Percentiles rank a stretch among this genome's conserved stretches.
Evolutionary conservation across 164 flowering plant species (phyloP).

Genomic region (Macadamia tetraphylla): DNA sequence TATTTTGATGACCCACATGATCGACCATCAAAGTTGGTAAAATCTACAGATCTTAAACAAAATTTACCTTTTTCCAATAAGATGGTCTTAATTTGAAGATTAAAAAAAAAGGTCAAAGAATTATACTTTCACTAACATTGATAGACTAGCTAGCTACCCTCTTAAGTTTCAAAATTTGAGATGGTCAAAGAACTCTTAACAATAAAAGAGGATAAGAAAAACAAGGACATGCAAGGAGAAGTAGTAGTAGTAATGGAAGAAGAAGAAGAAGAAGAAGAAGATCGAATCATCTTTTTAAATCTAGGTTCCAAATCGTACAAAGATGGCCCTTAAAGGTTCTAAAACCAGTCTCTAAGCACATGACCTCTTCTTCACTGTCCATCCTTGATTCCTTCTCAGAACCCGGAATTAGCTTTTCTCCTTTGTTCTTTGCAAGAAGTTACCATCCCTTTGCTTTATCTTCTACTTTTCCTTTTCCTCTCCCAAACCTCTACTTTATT

Average conservation of each 20-base stretch:
- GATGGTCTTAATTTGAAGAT: no score
- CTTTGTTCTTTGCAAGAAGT: constrained; percentile 84
- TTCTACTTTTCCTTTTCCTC: constrained; percentile 27
- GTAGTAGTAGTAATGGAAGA: constrained; percentile 19
- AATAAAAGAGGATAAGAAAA: constrained; percentile 11
- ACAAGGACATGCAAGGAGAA: constrained; percentile 11
- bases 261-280: constrained; percentile 25
- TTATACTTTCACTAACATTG: no score
- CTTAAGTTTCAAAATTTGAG: neutral
- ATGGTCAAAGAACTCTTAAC: neutral
- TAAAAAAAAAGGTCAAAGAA: no score
- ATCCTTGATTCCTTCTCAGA: constrained; percentile 39
- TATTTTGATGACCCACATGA: no score
- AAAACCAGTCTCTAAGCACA: constrained; percentile 43
- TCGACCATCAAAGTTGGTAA: no score
- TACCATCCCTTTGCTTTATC: constrained; percentile 35
- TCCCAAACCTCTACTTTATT: constrained; percentile 51
- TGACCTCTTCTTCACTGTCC: constrained; percentile 38
- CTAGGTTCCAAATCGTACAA: constrained; percentile 40
- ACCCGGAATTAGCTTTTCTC: constrained; percentile 24
- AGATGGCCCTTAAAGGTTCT: constrained; percentile 15
- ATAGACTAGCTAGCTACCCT: no score
- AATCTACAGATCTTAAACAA: no score
- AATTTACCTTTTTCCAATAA: no score
- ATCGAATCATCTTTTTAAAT: constrained; percentile 49